Evolutionary conservation across 768 basidiomycete genomes (phyloP).

Genomic region (Cyathus striatus): DNA sequence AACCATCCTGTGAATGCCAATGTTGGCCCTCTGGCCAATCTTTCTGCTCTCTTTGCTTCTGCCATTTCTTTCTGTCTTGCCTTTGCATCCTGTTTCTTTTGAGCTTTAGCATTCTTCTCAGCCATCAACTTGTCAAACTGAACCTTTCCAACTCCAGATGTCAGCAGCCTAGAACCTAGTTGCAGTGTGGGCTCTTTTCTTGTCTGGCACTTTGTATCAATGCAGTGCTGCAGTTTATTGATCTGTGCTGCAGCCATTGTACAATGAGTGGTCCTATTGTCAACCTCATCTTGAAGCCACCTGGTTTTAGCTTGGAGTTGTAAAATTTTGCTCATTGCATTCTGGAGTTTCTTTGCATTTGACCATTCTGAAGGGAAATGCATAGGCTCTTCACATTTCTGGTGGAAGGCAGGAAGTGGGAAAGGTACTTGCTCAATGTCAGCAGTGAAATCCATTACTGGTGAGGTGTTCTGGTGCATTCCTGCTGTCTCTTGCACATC

Average conservation of each 20-base stretch:
- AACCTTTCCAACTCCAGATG: background rate
- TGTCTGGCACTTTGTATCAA: background rate
- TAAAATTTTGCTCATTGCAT: too few species aligned
- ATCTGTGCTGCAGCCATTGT: background rate
- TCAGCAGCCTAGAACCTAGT: background rate
- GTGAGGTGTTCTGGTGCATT: too few species aligned
- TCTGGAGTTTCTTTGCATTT: too few species aligned
- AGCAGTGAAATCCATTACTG: too few species aligned
- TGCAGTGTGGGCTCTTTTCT: background rate
- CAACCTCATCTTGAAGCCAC: too few species aligned
- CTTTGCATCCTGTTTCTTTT: constrained; percentile 2
- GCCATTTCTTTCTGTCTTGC: background rate
- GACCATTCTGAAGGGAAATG: too few species aligned
- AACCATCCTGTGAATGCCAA: constrained; percentile 3
- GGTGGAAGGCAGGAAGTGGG: too few species aligned
- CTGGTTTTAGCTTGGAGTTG: too few species aligned
- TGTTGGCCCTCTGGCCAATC: constrained; percentile 1
- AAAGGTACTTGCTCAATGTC: too few species aligned
- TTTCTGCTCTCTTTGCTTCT: background rate
- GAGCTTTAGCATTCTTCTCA: background rate
- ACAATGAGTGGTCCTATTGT: too few species aligned
- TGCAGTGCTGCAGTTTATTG: background rate
- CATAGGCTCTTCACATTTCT: too few species aligned
- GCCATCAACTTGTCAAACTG: constrained; percentile 1
- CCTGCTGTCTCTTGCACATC: too few species aligned